Percentiles rank a stretch among this genome's conserved stretches.
Evolutionary conservation across 345 rosid genomes (phyloP).

Genomic region (Populus deltoides): DNA sequence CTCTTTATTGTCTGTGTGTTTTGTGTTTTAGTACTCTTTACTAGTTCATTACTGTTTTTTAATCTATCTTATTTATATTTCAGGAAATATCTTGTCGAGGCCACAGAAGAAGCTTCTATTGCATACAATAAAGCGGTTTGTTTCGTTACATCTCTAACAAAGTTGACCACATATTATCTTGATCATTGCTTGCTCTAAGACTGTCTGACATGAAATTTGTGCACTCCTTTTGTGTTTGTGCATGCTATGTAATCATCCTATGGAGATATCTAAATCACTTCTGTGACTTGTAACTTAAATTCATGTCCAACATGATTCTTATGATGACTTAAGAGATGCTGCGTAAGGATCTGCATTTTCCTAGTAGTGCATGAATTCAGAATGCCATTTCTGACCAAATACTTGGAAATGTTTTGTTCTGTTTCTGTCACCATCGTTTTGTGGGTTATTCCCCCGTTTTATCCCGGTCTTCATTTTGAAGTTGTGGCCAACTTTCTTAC

Average conservation of each 20-base stretch:
- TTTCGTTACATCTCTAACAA: constrained; percentile 13
- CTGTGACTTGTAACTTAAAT: neutral
- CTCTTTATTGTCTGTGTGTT: neutral
- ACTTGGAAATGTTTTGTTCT: neutral
- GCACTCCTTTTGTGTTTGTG: neutral
- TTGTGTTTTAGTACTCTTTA: neutral
- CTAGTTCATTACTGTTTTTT: neutral
- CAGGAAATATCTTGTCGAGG: constrained; percentile 91
- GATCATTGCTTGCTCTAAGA: neutral
- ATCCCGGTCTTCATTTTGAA: neutral
- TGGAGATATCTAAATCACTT: neutral
- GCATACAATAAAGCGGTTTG: constrained; percentile 96
- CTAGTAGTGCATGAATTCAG: neutral
- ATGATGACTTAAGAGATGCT: neutral
- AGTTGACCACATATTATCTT: neutral
- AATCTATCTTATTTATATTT: neutral
- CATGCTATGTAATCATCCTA: neutral
- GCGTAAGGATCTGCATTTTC: neutral
- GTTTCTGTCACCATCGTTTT: neutral
- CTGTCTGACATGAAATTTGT: neutral
- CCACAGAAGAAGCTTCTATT: constrained; percentile 91
- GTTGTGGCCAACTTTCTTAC: constrained; percentile 1
- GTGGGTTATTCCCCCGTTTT: too few species aligned
- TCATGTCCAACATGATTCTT: neutral
- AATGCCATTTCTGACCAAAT: neutral